phyloP scores from a whole-genome alignment of 1,284 basidiomycete species.

The Malassezia psittaci region DNA sequence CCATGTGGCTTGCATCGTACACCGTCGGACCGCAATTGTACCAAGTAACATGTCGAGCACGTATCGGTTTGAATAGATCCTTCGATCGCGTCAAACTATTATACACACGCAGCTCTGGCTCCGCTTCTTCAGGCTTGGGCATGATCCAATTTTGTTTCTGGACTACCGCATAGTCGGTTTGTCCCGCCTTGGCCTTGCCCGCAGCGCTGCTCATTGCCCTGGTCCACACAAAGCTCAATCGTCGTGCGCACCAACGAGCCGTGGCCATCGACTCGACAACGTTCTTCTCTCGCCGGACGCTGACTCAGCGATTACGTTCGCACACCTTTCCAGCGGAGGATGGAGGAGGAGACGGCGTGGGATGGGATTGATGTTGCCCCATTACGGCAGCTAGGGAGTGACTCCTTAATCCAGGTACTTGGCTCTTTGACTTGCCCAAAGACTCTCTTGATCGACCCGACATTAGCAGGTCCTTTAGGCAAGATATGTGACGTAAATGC shows the following conservation, averaged over 20 bases:
- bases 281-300: not conserved
- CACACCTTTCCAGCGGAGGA: not conserved
- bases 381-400: constrained; percentile 23
- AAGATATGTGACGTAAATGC: constrained; percentile 82
- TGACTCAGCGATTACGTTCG: constrained; percentile 2
- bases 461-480: constrained; percentile 80
- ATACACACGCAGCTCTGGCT: constrained; percentile 64
- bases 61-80: constrained; percentile 61
- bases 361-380: constrained; percentile 9
- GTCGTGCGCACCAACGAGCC: not conserved
- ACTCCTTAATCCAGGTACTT: constrained; percentile 24
- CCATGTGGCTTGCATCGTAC: constrained; percentile 97
- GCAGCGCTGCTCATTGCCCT: not conserved
- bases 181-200: not conserved
- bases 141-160: not conserved
- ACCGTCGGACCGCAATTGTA: constrained; percentile 98
- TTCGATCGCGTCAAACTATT: constrained; percentile 90
- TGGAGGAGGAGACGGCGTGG: constrained; percentile 2
- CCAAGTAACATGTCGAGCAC: constrained; percentile 86
- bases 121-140: constrained; percentile 16
- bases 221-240: not conserved
- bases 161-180: not conserved
- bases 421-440: constrained; percentile 54
- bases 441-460: constrained; percentile 81
- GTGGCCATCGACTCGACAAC: constrained; percentile 1